Base-by-base conservation (phyloP, 805 yeast genomes). In the Lachancea meyersii region DNA sequence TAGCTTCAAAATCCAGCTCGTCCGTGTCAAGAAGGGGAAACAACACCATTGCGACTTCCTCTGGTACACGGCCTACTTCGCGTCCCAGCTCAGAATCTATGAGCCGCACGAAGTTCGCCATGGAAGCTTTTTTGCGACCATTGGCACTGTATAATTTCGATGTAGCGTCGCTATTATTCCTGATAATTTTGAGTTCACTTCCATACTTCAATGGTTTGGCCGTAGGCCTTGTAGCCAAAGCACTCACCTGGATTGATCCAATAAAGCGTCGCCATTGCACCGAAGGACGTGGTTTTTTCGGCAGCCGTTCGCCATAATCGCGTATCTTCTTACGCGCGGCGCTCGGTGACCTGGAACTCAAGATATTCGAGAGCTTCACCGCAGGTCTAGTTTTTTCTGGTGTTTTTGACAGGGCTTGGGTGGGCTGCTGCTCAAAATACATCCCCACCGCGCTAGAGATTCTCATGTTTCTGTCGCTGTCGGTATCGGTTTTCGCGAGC, bases 31-130 rank as follows among this genome's bases (percentile, higher is more conserved):
- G 67, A 20, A 61, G 41, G 0, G 94, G 87, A 3, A 80, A 73
- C 8, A 89, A 56, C 9, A 80, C 72, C 4, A 73, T 63, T 0
- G 95, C 87, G 23, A 77, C 67, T 38, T 77, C 83, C 48, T 82
- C 88, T 0, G 86, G 80, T 1, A 86, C 27, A 50, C 95, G 73
- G 0, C 93, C 97, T 23, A 89, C 68, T 56, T 86, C 95, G 46
- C 83, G 58, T 16, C 59, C 48, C 18, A 46, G 50, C 3, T 48
- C 40, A 2, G 55, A 45, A 38, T 62, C 64, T 33, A 57, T 44
- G 17, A 69, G 45, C 40, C 65, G 65, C 5, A 68, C 52, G 44
- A 53, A 62, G 11, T 64, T 63, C 0, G 69, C 58, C 48, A 63
- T 56, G 7, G 57, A 44, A 3, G 45, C 39, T 26, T 50, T 55